Evolutionary conservation across 2,329 filamentous ascomycete genomes (phyloP), one percentile per base, ranked within the genome.

Genomic region (Epichloe uncinata): DNA sequence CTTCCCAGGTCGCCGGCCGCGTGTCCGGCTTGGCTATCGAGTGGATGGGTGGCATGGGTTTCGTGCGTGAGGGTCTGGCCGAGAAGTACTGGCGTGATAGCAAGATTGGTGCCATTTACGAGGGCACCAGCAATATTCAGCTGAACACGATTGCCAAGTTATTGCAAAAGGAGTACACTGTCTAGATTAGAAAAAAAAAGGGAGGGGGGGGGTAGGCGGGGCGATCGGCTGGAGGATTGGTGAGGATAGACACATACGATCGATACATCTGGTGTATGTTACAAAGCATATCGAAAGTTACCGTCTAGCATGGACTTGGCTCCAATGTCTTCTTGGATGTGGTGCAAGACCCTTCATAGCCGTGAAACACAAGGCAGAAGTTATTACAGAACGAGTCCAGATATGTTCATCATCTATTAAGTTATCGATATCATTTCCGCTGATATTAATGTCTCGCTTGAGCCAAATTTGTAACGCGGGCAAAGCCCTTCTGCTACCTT

Each of bases 41-140:
- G 72, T 98, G 93, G 93, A 97, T 97, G 91, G 93, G 93, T 45
- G 93, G 93, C 54, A 97, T 98, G 93, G 93, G 93, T 43, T 98
- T 98, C 61, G 93, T 98, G 15, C 76, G 93, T 42, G 93, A 98
- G 68, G 93, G 93, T 0, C 81, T 95, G 52, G 93, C 93, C 0
- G 93, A 98, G 80, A 98, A 98, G 80, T 96, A 84, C 73, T 98
- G 85, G 77, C 78, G 93, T 44, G 93, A 98, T 67, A 93, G 86
- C 76, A 98, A 97, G 83, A 98, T 98, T 62, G 93, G 93, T 9
- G 89, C 89, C 56, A 97, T 96, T 59, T 96, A 96, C 66, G 91
- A 96, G 73, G 93, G 93, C 34, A 90, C 86, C 50, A 88, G 84
- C 69, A 84, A 84, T 64, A 84, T 84, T 51, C 81, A 84, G 77